Percentiles rank a stretch among this genome's conserved stretches.
These are phyloP conservation scores for Eucalyptus marginata DNA, from an alignment of 345 rosid genomes.

Conservation along the genomic window DNA sequence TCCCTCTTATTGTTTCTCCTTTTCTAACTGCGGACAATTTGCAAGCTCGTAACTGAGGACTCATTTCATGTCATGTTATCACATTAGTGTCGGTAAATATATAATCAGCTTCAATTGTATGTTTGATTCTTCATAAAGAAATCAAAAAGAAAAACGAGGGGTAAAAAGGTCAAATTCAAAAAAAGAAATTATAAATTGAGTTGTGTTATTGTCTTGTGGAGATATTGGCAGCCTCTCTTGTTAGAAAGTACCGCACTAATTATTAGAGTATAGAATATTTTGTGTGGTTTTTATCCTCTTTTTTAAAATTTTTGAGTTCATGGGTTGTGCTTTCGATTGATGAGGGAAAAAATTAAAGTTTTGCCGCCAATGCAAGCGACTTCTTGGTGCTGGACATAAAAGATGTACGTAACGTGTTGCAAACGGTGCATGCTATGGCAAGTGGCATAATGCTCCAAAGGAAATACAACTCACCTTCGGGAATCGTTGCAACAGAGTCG, in stretches of 20 bases:
- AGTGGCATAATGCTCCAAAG: background rate
- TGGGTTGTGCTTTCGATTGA: background rate
- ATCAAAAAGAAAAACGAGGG: background rate
- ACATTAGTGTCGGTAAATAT: background rate
- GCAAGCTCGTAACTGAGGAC: background rate
- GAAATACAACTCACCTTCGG: background rate
- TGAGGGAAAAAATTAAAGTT: background rate
- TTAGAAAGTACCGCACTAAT: background rate
- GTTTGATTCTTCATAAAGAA: background rate
- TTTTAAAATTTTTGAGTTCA: background rate
- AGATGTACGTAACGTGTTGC: background rate
- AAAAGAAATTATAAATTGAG: background rate
- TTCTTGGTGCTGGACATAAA: background rate
- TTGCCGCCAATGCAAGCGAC: background rate
- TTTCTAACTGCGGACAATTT: background rate
- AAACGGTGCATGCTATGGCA: background rate
- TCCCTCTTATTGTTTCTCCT: background rate
- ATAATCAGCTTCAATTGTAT: background rate
- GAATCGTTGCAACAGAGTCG: background rate
- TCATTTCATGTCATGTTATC: background rate
- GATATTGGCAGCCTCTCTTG: background rate
- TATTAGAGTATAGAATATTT: background rate
- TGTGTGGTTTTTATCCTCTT: background rate
- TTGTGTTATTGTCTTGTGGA: background rate
- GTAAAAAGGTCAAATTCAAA: background rate